A percentile compares a stretch with the other conserved stretches of the same genome.
phyloP scores from a whole-genome alignment of 495 filamentous ascomycete genomes.

The Staphylotrichum tortipilum region DNA sequence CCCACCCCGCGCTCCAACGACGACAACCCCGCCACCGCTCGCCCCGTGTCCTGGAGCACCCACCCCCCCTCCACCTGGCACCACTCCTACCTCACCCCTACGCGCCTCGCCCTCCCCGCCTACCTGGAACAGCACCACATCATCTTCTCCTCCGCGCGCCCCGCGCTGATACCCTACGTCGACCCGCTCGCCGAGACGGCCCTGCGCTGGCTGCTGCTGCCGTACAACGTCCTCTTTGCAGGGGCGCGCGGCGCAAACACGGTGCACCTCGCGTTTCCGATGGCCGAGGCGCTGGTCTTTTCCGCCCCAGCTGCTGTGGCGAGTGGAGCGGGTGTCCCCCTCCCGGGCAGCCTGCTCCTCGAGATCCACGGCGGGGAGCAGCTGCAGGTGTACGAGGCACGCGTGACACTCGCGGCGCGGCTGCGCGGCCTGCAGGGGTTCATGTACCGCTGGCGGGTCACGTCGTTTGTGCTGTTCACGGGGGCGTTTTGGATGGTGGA shows the following conservation, averaged over 20 bases:
- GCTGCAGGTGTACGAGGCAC: constrained; percentile 66
- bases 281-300: constrained; percentile 33
- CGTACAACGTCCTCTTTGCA: constrained; percentile 33
- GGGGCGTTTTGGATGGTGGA: constrained; percentile 65
- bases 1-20: no score
- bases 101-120: constrained; percentile 4
- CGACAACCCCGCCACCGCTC: no score
- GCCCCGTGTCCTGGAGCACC: no score
- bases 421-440: constrained; percentile 72
- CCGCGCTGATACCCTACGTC: constrained; percentile 33
- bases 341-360: constrained; percentile 50
- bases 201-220: constrained; percentile 35
- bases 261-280: constrained; percentile 47
- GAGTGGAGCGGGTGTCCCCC: no score
- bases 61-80: no score
- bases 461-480: constrained; percentile 59
- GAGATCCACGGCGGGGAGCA: constrained; percentile 58
- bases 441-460: constrained; percentile 72
- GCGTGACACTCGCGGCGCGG: constrained; percentile 58
- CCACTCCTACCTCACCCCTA: constrained; percentile 8
- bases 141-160: constrained; percentile 30
- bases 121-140: constrained; percentile 19
- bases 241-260: constrained; percentile 39
- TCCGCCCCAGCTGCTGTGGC: no score
- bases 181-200: constrained; percentile 31